These are phyloP conservation scores for Agastache rugosa DNA, from an alignment of 257 asterid genomes.

Conservation along the genomic window DNA sequence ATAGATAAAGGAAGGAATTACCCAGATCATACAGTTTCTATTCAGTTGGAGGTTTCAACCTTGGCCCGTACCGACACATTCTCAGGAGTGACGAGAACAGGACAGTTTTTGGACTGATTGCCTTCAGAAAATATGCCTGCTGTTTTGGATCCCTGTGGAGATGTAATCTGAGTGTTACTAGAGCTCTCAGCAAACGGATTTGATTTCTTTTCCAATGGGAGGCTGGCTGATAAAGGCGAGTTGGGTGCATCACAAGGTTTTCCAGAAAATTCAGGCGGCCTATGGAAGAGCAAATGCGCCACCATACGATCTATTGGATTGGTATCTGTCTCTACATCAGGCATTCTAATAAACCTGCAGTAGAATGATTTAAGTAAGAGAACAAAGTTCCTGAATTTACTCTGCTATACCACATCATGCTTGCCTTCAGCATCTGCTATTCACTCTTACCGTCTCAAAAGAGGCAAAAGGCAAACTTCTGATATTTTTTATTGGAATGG, in stretches of 20 bases:
- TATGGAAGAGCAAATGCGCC: conserved; percentile 87
- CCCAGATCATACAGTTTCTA: conserved; percentile 37
- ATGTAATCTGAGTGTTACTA: conserved; percentile 44
- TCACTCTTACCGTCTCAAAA: not conserved
- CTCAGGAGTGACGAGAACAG: conserved; percentile 42
- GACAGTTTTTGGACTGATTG: conserved; percentile 37
- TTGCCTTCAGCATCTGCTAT: not conserved
- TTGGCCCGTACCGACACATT: conserved; percentile 42
- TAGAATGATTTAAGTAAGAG: conserved; percentile 27
- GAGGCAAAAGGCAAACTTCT: not conserved
- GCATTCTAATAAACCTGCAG: conserved; percentile 60
- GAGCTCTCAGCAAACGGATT: conserved; percentile 42
- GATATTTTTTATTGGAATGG: conserved; percentile 1
- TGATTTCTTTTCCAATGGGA: conserved; percentile 48
- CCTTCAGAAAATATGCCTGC: conserved; percentile 45
- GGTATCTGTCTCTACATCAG: conserved; percentile 72
- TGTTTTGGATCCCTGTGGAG: conserved; percentile 50
- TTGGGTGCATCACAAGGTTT: conserved; percentile 56
- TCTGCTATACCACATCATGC: conserved; percentile 6
- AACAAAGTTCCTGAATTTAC: conserved; percentile 5
- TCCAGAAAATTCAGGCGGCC: conserved; percentile 59
- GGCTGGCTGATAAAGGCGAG: conserved; percentile 55
- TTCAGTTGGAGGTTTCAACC: conserved; percentile 46
- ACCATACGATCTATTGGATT: conserved; percentile 86
- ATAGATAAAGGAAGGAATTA: conserved; percentile 48